phyloP scores from a whole-genome alignment of 805 yeast species.

The Candida ulmi region DNA sequence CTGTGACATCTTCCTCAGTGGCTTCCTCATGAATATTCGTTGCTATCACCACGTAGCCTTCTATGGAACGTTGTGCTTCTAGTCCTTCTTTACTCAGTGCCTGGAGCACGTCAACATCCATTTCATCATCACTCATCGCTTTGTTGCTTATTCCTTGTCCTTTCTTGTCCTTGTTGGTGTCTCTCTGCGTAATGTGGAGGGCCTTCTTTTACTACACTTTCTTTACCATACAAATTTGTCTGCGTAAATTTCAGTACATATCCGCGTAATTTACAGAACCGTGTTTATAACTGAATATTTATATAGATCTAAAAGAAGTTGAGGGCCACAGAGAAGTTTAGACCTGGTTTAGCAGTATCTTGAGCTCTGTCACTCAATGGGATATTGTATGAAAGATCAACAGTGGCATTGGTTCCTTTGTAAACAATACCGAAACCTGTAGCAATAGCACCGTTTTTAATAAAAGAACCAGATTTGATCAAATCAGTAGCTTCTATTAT shows the following conservation, averaged over 20 bases:
- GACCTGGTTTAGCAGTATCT: constrained; percentile 47
- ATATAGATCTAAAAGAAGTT: constrained; percentile 24
- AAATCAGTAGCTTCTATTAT: constrained; percentile 9
- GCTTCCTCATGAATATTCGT: constrained; percentile 39
- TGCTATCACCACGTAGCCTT: constrained; percentile 37
- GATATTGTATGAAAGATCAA: constrained; percentile 49
- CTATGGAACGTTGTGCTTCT: constrained; percentile 16
- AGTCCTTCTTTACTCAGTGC: constrained; percentile 7
- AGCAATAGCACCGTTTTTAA: constrained; percentile 35
- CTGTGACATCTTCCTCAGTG: constrained; percentile 37
- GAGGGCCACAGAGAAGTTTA: constrained; percentile 47
- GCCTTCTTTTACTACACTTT: no score
- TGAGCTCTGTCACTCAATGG: constrained; percentile 43
- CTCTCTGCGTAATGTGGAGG: no score
- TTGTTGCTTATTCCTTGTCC: no score
- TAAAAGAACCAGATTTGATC: constrained; percentile 15
- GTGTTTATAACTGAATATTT: no score
- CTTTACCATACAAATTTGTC: no score
- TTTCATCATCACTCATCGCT: background rate
- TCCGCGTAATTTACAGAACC: no score
- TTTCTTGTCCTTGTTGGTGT: no score
- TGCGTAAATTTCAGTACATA: no score
- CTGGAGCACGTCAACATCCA: background rate
- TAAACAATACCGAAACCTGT: constrained; percentile 51
- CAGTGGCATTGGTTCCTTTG: constrained; percentile 44